phyloP scores from a whole-genome alignment of 1,139 yeast genomes.

The Yueomyces sp. region DNA sequence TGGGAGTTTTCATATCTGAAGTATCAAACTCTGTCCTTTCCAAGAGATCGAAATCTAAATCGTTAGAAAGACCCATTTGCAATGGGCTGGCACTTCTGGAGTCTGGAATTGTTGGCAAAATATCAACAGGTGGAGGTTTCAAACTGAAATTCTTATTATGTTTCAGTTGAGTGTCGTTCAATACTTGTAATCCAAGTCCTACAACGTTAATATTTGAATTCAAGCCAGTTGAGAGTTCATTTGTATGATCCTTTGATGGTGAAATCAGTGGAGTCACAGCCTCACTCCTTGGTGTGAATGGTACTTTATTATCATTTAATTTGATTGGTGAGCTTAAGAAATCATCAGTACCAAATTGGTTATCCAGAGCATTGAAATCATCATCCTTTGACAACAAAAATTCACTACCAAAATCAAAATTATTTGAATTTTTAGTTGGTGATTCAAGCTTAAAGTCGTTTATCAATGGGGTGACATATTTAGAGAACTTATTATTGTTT shows the following conservation, averaged over 20 bases:
- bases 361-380: not conserved
- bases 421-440: not conserved
- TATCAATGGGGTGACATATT: slow-evolving; percentile 1
- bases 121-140: not conserved
- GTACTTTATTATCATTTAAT: not conserved
- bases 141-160: not conserved
- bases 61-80: not conserved
- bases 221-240: not conserved
- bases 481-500: not conserved
- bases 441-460: not conserved
- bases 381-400: not conserved
- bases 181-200: not conserved
- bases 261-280: not conserved
- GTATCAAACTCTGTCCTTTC: not conserved
- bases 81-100: not conserved
- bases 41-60: not conserved
- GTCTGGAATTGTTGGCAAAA: not conserved
- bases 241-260: not conserved
- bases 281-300: not conserved
- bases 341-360: not conserved
- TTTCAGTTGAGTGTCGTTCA: not conserved
- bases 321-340: not conserved
- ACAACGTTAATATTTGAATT: no score
- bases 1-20: not conserved
- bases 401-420: not conserved